Percentiles rank a stretch among this genome's conserved stretches.
Evolutionary conservation across 202 grass and related monocot species (phyloP).

Genomic region (Zoysia matrella): DNA sequence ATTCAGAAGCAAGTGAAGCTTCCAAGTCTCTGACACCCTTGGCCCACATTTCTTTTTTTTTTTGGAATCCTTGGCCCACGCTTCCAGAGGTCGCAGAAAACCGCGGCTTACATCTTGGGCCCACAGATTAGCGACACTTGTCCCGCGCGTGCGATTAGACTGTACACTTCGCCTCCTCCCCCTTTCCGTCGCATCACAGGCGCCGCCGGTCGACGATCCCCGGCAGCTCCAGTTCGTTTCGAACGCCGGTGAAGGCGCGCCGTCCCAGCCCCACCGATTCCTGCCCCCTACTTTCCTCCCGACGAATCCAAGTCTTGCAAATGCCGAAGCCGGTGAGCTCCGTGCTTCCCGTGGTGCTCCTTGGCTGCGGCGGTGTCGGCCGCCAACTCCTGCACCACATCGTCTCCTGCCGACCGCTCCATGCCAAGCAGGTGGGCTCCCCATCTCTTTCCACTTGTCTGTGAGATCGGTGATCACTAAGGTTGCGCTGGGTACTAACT

Average conservation of each 20-base stretch:
- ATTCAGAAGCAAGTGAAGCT: not conserved
- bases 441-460: not conserved
- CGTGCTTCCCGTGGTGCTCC: constrained; percentile 72
- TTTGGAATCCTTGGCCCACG: not conserved
- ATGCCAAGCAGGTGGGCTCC: constrained; percentile 60
- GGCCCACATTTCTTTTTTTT: not conserved
- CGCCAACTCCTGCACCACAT: constrained; percentile 88
- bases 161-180: not conserved
- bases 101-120: not conserved
- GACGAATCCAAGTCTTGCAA: constrained; percentile 10
- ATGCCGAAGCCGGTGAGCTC: constrained; percentile 50
- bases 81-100: not conserved
- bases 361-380: constrained; percentile 94
- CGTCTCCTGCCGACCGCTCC: constrained; percentile 67
- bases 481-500: not conserved
- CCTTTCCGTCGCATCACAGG: not conserved
- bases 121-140: not conserved
- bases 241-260: not conserved
- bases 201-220: not conserved
- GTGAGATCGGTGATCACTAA: constrained; percentile 22
- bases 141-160: constrained; percentile 1
- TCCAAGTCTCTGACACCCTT: not conserved
- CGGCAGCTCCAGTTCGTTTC: not conserved
- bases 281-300: not conserved
- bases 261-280: not conserved